Conservation (phyloP, 345 rosid genomes). For the Eucalyptus tenuipes region DNA sequence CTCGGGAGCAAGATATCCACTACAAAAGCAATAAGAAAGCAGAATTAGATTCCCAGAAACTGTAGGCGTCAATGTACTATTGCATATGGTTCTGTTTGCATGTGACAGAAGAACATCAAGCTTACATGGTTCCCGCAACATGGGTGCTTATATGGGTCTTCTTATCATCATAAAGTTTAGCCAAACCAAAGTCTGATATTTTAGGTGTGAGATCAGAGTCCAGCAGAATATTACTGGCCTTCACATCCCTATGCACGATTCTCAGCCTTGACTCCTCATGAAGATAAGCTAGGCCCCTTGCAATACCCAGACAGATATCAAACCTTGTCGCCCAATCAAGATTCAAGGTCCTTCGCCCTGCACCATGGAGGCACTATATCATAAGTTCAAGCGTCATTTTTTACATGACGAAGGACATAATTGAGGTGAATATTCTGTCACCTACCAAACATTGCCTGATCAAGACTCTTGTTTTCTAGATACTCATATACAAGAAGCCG, state of each 20-base stretch:
- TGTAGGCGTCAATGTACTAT: not conserved
- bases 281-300: constrained; percentile 49
- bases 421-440: not conserved
- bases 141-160: not conserved
- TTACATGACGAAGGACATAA: not conserved
- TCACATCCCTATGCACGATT: constrained; percentile 46
- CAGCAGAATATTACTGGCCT: not conserved
- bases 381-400: not conserved
- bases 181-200: not conserved
- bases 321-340: constrained; percentile 24
- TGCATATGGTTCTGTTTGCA: not conserved
- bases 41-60: not conserved
- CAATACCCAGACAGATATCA: constrained; percentile 34
- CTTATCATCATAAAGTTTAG: not conserved
- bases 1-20: constrained; percentile 72
- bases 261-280: constrained; percentile 49
- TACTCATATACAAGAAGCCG: constrained; percentile 63
- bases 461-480: constrained; percentile 61
- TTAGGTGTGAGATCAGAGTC: not conserved
- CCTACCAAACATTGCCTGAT: constrained; percentile 55
- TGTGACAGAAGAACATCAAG: not conserved
- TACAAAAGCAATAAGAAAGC: not conserved
- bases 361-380: not conserved
- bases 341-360: constrained; percentile 21
- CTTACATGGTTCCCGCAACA: not conserved